Percentiles rank a stretch among this genome's conserved stretches.
phyloP scores from a whole-genome alignment of 2,329 filamentous ascomycete species.

The Sporothrix inflata region DNA sequence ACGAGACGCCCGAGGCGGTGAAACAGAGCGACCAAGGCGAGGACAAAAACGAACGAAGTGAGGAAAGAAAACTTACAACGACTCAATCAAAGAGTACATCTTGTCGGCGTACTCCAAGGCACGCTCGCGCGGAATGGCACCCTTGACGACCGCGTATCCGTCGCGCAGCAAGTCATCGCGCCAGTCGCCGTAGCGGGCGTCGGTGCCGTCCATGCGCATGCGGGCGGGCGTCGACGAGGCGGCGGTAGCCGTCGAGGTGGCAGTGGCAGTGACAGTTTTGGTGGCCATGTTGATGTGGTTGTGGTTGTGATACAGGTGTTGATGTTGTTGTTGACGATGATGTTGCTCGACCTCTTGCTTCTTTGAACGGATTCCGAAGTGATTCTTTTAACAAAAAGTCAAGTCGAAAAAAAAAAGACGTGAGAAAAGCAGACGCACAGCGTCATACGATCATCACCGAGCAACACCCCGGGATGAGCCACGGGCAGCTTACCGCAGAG shows the following conservation, averaged over 20 bases:
- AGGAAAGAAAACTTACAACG: not conserved
- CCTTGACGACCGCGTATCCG: constrained; percentile 39
- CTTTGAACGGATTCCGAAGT: too few species aligned
- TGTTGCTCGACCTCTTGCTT: not conserved
- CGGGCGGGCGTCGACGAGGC: not conserved
- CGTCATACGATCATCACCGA: not conserved
- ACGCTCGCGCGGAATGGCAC: constrained; percentile 31
- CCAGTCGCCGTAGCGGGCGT: constrained; percentile 31
- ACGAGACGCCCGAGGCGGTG: too few species aligned
- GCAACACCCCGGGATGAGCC: too few species aligned
- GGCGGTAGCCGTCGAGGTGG: not conserved
- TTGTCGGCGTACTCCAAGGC: constrained; percentile 31
- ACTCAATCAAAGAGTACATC: constrained; percentile 27
- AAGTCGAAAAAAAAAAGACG: not conserved
- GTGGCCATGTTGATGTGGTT: not conserved
- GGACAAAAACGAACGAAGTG: not conserved
- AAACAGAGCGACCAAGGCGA: too few species aligned
- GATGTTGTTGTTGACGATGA: not conserved
- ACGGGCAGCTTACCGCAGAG: too few species aligned
- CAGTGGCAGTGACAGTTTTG: not conserved
- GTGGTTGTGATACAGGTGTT: not conserved
- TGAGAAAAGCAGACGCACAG: not conserved
- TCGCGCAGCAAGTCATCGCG: constrained; percentile 37
- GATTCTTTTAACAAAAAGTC: not conserved
- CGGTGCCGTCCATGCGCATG: constrained; percentile 15